These are phyloP conservation scores for Yarrowia divulgata DNA, from an alignment of 805 yeast species.

Conservation along the genomic window DNA sequence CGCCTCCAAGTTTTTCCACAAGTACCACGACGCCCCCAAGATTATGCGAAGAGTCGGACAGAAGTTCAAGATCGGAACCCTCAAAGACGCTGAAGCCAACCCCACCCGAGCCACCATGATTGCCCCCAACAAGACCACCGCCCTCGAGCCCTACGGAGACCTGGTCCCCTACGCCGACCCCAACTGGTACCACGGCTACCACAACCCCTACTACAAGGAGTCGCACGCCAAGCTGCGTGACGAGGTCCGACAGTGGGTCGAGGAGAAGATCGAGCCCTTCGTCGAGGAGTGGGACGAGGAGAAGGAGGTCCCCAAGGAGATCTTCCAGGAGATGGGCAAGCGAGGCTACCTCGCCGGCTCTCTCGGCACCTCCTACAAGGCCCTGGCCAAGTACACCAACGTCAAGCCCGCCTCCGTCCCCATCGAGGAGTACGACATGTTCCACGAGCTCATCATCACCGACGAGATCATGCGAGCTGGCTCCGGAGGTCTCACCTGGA, in stretches of 20 bases:
- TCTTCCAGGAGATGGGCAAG: constrained; percentile 51
- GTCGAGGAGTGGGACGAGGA: constrained; percentile 56
- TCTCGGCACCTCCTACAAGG: constrained; percentile 49
- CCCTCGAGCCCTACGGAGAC: constrained; percentile 45
- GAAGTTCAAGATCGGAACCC: constrained; percentile 49
- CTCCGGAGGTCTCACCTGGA: constrained; percentile 55
- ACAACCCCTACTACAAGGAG: constrained; percentile 52
- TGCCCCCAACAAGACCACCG: constrained; percentile 41
- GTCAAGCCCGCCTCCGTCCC: constrained; percentile 51
- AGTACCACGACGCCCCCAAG: constrained; percentile 54
- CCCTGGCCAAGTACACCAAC: constrained; percentile 52
- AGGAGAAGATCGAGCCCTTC: constrained; percentile 52
- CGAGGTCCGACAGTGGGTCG: constrained; percentile 54
- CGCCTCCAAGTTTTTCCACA: constrained; percentile 70
- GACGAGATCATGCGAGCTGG: constrained; percentile 54
- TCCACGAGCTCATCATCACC: constrained; percentile 53
- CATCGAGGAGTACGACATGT: constrained; percentile 52
- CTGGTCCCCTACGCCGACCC: constrained; percentile 54
- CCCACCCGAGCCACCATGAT: constrained; percentile 42
- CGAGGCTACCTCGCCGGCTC: constrained; percentile 54
- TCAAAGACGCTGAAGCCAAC: constrained; percentile 41
- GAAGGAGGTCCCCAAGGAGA: constrained; percentile 50
- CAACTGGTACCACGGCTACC: constrained; percentile 53
- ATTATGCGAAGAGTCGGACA: constrained; percentile 51
- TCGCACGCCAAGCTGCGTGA: constrained; percentile 53